Conservation (phyloP, 1,284 basidiomycete genomes). For the Heterobasidion parviporum region DNA sequence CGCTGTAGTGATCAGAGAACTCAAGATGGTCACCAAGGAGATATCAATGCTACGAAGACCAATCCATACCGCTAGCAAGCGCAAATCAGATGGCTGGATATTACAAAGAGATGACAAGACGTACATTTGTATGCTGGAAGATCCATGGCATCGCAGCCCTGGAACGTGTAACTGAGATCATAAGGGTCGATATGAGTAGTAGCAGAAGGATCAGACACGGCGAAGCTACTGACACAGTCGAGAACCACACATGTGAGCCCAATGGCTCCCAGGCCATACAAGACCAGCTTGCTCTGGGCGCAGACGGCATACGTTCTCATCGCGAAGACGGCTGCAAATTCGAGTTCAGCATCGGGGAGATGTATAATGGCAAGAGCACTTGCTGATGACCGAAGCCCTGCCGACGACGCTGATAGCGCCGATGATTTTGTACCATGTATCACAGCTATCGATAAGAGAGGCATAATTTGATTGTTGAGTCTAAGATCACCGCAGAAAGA, state of each 20-base stretch:
- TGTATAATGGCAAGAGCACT: background rate
- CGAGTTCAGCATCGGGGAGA: background rate
- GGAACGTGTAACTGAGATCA: constrained; percentile 14
- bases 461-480: no score
- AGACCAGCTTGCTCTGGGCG: constrained; percentile 16
- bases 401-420: constrained; percentile 24
- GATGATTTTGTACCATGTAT: constrained; percentile 22
- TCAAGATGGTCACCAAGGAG: background rate
- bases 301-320: constrained; percentile 25
- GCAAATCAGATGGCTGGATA: no score
- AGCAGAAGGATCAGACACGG: constrained; percentile 7
- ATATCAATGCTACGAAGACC: background rate
- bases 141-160: constrained; percentile 12
- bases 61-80: background rate
- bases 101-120: background rate
- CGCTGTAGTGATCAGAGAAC: constrained; percentile 10
- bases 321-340: constrained; percentile 20
- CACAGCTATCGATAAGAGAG: constrained; percentile 22
- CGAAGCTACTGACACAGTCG: constrained; percentile 16
- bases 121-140: constrained; percentile 12
- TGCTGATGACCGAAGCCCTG: background rate
- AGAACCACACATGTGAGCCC: constrained; percentile 20
- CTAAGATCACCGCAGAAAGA: constrained; percentile 16
- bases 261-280: constrained; percentile 17
- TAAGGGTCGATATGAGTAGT: background rate